phyloP scores from a whole-genome alignment of 306 rosid species.

The Abrus precatorius region DNA sequence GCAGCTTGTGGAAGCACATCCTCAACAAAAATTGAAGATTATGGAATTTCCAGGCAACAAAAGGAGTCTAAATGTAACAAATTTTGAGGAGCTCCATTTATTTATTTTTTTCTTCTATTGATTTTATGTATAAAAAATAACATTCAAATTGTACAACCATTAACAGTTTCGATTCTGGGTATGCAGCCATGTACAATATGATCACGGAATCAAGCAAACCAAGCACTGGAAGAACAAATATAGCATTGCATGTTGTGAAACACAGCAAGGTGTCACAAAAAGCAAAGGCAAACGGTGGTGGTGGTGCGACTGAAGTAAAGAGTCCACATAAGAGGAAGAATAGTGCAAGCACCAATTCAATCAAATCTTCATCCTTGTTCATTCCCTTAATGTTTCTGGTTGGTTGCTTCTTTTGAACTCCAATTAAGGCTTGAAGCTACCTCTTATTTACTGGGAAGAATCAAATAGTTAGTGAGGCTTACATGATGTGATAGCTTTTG shows the following conservation, averaged over 20 bases:
- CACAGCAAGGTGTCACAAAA: slow-evolving; percentile 17
- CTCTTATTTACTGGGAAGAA: neutral
- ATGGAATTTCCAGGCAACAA: slow-evolving; percentile 35
- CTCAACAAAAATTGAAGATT: slow-evolving; percentile 30
- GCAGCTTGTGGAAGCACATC: slow-evolving; percentile 47
- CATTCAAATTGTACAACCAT: neutral
- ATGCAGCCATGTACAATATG: slow-evolving; percentile 52
- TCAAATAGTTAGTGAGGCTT: neutral
- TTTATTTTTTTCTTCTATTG: too few species aligned
- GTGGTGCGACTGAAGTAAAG: slow-evolving; percentile 54
- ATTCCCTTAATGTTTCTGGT: slow-evolving; percentile 46
- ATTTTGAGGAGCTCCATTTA: neutral
- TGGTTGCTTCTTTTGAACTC: slow-evolving; percentile 47
- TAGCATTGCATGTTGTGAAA: slow-evolving; percentile 45
- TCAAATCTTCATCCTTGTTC: slow-evolving; percentile 49
- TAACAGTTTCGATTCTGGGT: neutral
- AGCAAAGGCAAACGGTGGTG: slow-evolving; percentile 46
- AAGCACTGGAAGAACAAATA: slow-evolving; percentile 37
- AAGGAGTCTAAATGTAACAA: slow-evolving; percentile 54
- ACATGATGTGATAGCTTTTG: neutral
- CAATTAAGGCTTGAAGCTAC: slow-evolving; percentile 1
- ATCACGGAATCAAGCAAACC: slow-evolving; percentile 45
- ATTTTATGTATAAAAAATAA: too few species aligned
- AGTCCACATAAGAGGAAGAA: slow-evolving; percentile 47
- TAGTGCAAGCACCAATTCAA: slow-evolving; percentile 41